Evolutionary conservation across 306 rosid species (phyloP).

Genomic region (Myrica gale): DNA sequence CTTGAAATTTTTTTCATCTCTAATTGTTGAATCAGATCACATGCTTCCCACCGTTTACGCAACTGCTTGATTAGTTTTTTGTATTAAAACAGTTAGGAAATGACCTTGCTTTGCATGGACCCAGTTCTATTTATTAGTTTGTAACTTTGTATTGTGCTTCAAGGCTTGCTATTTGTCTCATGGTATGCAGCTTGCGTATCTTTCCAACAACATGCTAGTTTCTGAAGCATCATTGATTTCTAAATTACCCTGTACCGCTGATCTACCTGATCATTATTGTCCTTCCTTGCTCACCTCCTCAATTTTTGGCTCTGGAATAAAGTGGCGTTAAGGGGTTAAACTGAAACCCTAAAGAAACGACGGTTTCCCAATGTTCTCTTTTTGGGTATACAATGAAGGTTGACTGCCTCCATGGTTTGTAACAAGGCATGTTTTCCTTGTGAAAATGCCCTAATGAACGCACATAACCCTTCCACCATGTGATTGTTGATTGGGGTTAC

Average conservation of each 20-base stretch:
- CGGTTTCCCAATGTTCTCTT: too few relatives aligned
- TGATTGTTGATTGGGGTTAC: background rate
- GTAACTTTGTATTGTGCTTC: conserved; percentile 32
- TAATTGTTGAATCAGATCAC: conserved; percentile 50
- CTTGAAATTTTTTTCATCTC: conserved; percentile 59
- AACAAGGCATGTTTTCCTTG: too few relatives aligned
- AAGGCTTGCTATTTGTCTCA: conserved; percentile 20
- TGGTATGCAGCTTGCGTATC: background rate
- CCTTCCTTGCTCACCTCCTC: background rate
- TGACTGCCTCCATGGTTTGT: too few relatives aligned
- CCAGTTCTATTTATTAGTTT: conserved; percentile 34
- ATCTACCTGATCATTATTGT: background rate
- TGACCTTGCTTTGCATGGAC: conserved; percentile 41
- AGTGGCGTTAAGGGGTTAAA: background rate
- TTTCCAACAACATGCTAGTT: background rate
- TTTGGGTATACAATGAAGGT: too few relatives aligned
- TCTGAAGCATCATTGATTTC: background rate
- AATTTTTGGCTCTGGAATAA: background rate
- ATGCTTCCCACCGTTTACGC: conserved; percentile 44
- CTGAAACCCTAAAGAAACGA: too few relatives aligned
- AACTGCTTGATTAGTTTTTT: conserved; percentile 38
- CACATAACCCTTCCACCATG: background rate
- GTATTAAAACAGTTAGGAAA: conserved; percentile 58
- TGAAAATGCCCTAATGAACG: background rate
- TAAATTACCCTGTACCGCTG: background rate